Conservation (phyloP, 768 basidiomycete genomes). For the Lentinula sp. region DNA sequence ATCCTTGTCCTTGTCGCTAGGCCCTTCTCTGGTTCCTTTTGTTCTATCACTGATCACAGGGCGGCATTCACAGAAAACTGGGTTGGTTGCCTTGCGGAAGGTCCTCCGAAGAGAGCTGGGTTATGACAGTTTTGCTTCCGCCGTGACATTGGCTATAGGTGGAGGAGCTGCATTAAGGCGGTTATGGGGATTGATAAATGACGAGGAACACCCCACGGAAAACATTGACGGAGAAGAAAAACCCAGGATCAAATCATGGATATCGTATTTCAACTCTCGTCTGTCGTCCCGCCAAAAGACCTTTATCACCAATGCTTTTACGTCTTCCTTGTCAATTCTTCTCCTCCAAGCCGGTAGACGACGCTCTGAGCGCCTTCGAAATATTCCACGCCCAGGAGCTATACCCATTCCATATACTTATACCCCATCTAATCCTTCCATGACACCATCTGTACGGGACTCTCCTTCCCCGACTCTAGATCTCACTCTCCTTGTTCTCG, state of each 20-base stretch:
- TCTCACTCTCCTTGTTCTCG: constrained; percentile 59
- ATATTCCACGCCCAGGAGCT: neutral
- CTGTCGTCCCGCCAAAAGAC: constrained; percentile 40
- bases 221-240: neutral
- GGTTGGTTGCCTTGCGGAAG: constrained; percentile 13
- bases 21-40: constrained; percentile 56
- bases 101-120: constrained; percentile 53
- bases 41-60: constrained; percentile 25
- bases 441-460: constrained; percentile 8
- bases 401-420: constrained; percentile 15
- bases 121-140: constrained; percentile 61
- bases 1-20: constrained; percentile 58
- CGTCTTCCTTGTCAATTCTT: constrained; percentile 49
- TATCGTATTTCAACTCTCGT: constrained; percentile 12
- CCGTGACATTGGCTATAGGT: constrained; percentile 57
- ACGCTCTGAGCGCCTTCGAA: constrained; percentile 22
- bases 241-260: constrained; percentile 1
- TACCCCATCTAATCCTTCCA: constrained; percentile 4
- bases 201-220: neutral
- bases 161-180: constrained; percentile 54
- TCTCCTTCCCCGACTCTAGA: constrained; percentile 54
- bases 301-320: constrained; percentile 51
- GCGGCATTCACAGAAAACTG: constrained; percentile 15
- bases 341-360: constrained; percentile 49
- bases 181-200: constrained; percentile 29